phyloP scores from a whole-genome alignment of 306 rosid species.

The Hippophae tibetana region DNA sequence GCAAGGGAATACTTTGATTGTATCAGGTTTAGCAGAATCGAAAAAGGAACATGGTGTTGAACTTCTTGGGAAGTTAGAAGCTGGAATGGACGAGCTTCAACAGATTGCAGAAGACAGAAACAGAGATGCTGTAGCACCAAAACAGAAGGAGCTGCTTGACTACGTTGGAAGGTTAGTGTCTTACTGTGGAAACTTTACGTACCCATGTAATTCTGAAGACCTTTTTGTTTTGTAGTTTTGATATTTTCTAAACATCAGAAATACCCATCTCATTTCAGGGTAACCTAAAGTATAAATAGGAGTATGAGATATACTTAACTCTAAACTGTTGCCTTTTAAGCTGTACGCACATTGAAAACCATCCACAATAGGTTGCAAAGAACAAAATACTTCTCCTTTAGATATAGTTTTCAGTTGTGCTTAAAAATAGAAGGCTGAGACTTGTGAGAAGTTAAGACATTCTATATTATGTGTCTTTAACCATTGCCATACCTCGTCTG shows the following conservation, averaged over 20 bases:
- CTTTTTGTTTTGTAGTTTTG: not conserved
- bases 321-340: too few species aligned
- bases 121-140: constrained; percentile 66
- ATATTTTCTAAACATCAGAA: constrained; percentile 1
- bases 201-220: constrained; percentile 7
- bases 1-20: constrained; percentile 70
- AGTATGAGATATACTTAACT: too few species aligned
- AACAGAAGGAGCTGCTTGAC: constrained; percentile 87
- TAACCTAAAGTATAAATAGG: constrained; percentile 6
- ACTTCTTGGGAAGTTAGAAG: constrained; percentile 68
- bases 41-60: constrained; percentile 85
- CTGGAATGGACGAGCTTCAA: constrained; percentile 82
- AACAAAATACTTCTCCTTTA: too few species aligned
- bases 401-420: too few species aligned
- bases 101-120: constrained; percentile 61
- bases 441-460: too few species aligned
- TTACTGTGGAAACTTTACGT: constrained; percentile 1
- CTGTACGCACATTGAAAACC: too few species aligned
- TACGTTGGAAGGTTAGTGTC: constrained; percentile 76
- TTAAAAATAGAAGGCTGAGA: too few species aligned
- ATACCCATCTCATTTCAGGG: constrained; percentile 2
- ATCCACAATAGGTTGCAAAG: too few species aligned
- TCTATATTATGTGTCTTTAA: too few species aligned
- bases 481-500: too few species aligned
- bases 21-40: constrained; percentile 77